phyloP scores from a whole-genome alignment of 2,329 filamentous ascomycete genomes.

The Diaporthe citriasiana region DNA sequence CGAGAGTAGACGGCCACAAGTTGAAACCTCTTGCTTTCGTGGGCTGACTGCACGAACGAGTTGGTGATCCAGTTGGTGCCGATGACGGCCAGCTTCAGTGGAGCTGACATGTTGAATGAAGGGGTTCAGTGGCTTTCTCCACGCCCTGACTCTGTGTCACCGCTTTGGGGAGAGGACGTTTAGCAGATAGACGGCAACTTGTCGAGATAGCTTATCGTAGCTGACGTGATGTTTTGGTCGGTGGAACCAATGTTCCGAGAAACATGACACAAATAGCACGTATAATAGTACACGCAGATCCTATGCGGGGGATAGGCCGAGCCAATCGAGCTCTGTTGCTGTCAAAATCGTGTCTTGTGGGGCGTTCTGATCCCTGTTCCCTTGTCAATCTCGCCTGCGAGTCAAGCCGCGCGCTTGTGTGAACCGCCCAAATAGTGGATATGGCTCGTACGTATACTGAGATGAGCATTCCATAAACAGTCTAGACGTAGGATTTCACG shows the following conservation, averaged over 20 bases:
- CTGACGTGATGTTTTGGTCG: constrained; percentile 3
- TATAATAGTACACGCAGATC: not conserved
- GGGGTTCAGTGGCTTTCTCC: not conserved
- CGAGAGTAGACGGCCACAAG: constrained; percentile 41
- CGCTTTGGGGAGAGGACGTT: not conserved
- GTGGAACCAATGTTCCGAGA: constrained; percentile 26
- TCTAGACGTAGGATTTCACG: constrained; percentile 18
- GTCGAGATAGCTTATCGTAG: not conserved
- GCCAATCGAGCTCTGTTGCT: constrained; percentile 24
- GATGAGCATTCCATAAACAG: not conserved
- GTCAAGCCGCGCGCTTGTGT: constrained; percentile 25
- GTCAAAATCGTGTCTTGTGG: constrained; percentile 19
- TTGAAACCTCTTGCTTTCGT: constrained; percentile 40
- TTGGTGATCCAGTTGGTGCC: constrained; percentile 42
- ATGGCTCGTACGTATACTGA: not conserved
- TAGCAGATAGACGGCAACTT: not conserved
- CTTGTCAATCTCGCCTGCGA: constrained; percentile 32
- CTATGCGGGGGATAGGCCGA: constrained; percentile 15
- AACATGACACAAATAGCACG: constrained; percentile 22
- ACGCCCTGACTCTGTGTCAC: not conserved
- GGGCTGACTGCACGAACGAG: constrained; percentile 40
- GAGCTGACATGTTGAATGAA: constrained; percentile 31
- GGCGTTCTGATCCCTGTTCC: not conserved
- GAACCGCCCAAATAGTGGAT: constrained; percentile 21
- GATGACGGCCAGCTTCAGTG: constrained; percentile 40